phyloP scores from a whole-genome alignment of 768 basidiomycete species.

The Pulveroboletus sp. region DNA sequence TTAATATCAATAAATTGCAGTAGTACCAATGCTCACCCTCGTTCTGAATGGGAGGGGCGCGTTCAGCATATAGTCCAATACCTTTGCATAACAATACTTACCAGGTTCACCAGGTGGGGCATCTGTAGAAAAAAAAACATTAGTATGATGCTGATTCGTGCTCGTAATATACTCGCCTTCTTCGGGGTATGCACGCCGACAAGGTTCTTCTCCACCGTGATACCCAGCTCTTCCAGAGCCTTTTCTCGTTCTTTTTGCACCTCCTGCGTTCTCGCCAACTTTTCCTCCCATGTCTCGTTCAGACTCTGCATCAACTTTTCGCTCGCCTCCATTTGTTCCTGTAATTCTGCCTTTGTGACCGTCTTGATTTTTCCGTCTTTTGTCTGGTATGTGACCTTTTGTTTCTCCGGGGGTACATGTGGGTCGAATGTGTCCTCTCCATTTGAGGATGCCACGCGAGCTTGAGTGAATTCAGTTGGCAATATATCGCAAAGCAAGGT shows the following conservation, averaged over 20 bases:
- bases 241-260: constrained; percentile 97
- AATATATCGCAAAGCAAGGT: neutral
- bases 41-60: constrained; percentile 41
- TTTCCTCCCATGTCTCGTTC: constrained; percentile 97
- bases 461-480: constrained; percentile 33
- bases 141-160: constrained; percentile 6
- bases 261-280: constrained; percentile 84
- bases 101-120: constrained; percentile 91
- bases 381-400: constrained; percentile 91
- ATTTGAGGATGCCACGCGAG: constrained; percentile 65
- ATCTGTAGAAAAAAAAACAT: constrained; percentile 45
- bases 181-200: constrained; percentile 98
- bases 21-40: constrained; percentile 47
- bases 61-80: constrained; percentile 8
- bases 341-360: constrained; percentile 94
- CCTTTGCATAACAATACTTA: constrained; percentile 38
- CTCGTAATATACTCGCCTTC: constrained; percentile 46
- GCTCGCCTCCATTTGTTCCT: constrained; percentile 93
- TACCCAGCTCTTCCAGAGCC: constrained; percentile 95
- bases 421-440: constrained; percentile 82
- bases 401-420: constrained; percentile 85
- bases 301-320: constrained; percentile 93
- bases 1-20: constrained; percentile 2
- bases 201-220: constrained; percentile 93
- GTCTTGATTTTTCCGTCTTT: constrained; percentile 93